phyloP scores from a whole-genome alignment of 2,329 filamentous ascomycete genomes.

The Phialophora tarda region DNA sequence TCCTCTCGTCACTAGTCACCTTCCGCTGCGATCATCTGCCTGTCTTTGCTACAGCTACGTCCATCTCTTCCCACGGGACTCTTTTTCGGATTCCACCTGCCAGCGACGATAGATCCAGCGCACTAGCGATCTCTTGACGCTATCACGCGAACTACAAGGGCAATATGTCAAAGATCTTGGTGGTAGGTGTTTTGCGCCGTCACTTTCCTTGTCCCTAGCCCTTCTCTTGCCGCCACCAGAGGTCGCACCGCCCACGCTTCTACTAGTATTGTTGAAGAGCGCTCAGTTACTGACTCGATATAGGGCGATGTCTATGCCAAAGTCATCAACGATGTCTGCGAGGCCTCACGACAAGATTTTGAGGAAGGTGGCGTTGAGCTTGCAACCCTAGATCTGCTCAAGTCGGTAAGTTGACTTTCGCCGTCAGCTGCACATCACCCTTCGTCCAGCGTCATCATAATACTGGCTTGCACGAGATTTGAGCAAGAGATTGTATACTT shows the following conservation, averaged over 20 bases:
- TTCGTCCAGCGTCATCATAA: constrained; percentile 16
- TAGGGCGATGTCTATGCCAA: constrained; percentile 82
- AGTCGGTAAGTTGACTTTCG: constrained; percentile 68
- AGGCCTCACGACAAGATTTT: constrained; percentile 90
- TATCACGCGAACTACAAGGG: constrained; percentile 2
- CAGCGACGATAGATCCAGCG: neutral
- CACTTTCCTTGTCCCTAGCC: neutral
- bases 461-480: neutral
- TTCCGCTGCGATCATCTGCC: neutral
- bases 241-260: neutral
- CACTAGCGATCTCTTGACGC: constrained; percentile 1
- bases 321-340: constrained; percentile 91
- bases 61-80: neutral
- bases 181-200: constrained; percentile 31
- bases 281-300: constrained; percentile 3
- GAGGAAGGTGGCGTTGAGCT: constrained; percentile 95
- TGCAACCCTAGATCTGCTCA: constrained; percentile 82
- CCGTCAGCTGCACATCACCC: constrained; percentile 13
- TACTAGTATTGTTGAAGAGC: neutral
- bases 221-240: neutral
- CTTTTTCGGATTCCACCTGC: neutral
- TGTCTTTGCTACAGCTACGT: neutral
- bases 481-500: constrained; percentile 1
- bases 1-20: neutral
- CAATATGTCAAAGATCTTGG: constrained; percentile 38